Evolutionary conservation across 805 yeast genomes (phyloP).

Genomic region (Debaryomyces hansenii): DNA sequence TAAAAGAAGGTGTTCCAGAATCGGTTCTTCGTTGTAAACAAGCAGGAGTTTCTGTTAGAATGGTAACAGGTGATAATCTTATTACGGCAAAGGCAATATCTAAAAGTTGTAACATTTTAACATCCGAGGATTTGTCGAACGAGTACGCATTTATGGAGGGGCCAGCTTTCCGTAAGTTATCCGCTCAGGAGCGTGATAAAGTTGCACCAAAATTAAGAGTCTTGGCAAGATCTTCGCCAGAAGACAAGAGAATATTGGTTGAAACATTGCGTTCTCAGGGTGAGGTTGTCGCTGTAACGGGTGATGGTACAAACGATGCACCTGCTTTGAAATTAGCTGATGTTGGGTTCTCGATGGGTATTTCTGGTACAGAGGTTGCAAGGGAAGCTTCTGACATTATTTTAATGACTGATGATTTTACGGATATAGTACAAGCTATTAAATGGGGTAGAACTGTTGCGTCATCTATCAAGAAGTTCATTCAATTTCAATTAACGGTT

Average conservation of each 20-base stretch:
- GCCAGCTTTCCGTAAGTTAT: conserved; percentile 74
- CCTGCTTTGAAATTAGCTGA: conserved; percentile 96
- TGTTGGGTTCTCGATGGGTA: conserved; percentile 98
- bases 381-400: conserved; percentile 95
- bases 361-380: conserved; percentile 97
- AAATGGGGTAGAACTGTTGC: conserved; percentile 99
- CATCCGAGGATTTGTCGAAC: conserved; percentile 50
- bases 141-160: conserved; percentile 85
- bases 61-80: conserved; percentile 98
- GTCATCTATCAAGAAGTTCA: conserved; percentile 88
- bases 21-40: conserved; percentile 82
- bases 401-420: conserved; percentile 90
- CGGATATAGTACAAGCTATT: conserved; percentile 93
- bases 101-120: conserved; percentile 74
- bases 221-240: conserved; percentile 93
- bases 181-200: conserved; percentile 51
- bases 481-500: conserved; percentile 95
- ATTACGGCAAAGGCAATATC: conserved; percentile 92
- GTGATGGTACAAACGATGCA: conserved; percentile 99
- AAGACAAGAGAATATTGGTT: conserved; percentile 87
- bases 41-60: conserved; percentile 93
- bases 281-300: conserved; percentile 97
- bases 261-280: conserved; percentile 75
- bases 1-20: conserved; percentile 84
- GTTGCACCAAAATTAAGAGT: conserved; percentile 79